phyloP scores from a whole-genome alignment of 2,329 filamentous ascomycete genomes.

The Sclerotiophoma versabilis region DNA sequence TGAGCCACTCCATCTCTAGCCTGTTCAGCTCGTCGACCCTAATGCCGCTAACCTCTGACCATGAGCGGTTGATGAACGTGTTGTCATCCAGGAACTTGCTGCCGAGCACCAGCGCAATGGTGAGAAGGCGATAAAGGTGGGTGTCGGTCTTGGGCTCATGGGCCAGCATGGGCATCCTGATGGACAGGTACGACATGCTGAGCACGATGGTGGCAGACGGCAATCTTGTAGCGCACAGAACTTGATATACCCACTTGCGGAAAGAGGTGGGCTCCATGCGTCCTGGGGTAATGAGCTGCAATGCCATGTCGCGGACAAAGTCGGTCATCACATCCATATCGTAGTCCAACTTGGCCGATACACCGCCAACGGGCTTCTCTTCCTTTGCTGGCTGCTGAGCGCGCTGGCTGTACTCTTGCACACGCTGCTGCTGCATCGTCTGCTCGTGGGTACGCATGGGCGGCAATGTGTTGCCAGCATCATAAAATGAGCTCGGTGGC shows the following conservation, averaged over 20 bases:
- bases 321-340: slow-evolving; percentile 96
- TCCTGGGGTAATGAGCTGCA: slow-evolving; percentile 71
- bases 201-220: slow-evolving; percentile 91
- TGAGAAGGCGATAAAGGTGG: slow-evolving; percentile 86
- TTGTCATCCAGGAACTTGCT: slow-evolving; percentile 98
- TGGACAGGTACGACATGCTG: slow-evolving; percentile 87
- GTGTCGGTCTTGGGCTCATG: slow-evolving; percentile 60
- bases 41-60: slow-evolving; percentile 94
- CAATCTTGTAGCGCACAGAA: slow-evolving; percentile 86
- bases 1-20: slow-evolving; percentile 87
- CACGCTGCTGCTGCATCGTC: slow-evolving; percentile 49
- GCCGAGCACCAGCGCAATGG: slow-evolving; percentile 81
- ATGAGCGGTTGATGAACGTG: slow-evolving; percentile 96
- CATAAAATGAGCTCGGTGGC: slow-evolving; percentile 52
- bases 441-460: slow-evolving; percentile 54
- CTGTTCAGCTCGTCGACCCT: slow-evolving; percentile 82
- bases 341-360: slow-evolving; percentile 93
- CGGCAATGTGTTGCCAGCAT: slow-evolving; percentile 55
- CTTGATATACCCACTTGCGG: slow-evolving; percentile 90
- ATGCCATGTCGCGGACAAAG: slow-evolving; percentile 89
- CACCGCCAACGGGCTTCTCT: slow-evolving; percentile 78
- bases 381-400: slow-evolving; percentile 60
- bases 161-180: slow-evolving; percentile 79
- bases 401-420: slow-evolving; percentile 50
- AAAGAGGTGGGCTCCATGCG: slow-evolving; percentile 74